phyloP scores from a whole-genome alignment of 176 grass and related monocot genomes.

The Sorghum bicolor region DNA sequence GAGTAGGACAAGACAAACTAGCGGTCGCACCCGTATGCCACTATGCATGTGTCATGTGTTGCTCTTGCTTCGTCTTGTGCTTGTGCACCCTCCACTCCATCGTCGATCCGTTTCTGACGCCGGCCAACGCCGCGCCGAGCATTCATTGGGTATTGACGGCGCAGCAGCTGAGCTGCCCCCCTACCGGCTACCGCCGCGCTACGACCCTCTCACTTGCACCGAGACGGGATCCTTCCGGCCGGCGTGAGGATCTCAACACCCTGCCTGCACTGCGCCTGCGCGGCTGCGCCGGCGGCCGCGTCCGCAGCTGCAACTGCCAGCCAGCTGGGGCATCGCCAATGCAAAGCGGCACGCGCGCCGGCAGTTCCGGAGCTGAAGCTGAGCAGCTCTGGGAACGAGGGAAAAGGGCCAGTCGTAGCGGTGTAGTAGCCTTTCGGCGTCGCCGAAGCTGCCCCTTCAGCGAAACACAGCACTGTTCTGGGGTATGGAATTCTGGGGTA shows the following conservation, averaged over 20 bases:
- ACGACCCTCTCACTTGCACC: neutral
- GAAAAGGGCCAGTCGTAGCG: neutral
- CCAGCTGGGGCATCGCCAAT: neutral
- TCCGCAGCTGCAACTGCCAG: neutral
- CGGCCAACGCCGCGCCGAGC: neutral
- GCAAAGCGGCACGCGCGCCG: neutral
- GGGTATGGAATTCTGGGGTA: neutral
- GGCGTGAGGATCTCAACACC: neutral
- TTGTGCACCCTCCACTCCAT: neutral
- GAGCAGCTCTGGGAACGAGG: slow-evolving; percentile 4
- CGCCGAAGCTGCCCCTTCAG: slow-evolving; percentile 18
- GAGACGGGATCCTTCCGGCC: slow-evolving; percentile 9
- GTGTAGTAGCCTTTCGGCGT: slow-evolving; percentile 33
- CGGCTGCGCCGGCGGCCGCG: neutral
- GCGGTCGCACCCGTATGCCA: slow-evolving; percentile 27
- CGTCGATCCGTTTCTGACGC: neutral
- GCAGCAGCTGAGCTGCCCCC: neutral
- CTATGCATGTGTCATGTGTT: neutral
- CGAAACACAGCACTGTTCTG: neutral
- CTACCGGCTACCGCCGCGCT: neutral
- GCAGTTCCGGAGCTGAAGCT: neutral
- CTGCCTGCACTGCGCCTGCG: neutral
- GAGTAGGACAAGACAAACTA: slow-evolving; percentile 30
- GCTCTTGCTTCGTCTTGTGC: neutral
- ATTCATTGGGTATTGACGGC: neutral